A percentile compares a stretch with the other conserved stretches of the same genome.
phyloP scores from a whole-genome alignment of 495 filamentous ascomycete genomes.

The Aspergillus bridgeri region DNA sequence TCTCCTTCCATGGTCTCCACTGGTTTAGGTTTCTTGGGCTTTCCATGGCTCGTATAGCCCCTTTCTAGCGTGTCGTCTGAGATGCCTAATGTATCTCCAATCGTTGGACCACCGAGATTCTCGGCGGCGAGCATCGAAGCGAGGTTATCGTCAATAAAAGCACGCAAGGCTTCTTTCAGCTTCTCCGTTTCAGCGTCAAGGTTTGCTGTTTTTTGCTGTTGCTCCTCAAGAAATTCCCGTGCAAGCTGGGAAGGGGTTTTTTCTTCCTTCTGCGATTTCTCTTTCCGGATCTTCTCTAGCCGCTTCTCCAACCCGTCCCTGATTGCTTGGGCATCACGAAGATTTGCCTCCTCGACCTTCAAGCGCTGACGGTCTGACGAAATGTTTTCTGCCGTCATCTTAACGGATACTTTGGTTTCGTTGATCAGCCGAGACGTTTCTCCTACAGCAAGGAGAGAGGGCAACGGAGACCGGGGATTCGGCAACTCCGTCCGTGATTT shows the following conservation, averaged over 20 bases:
- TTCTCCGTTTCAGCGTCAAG: conserved; percentile 53
- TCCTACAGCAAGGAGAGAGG: conserved; percentile 66
- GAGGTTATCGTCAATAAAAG: conserved; percentile 71
- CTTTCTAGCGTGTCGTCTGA: conserved; percentile 57
- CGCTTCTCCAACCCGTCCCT: conserved; percentile 54
- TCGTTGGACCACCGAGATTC: conserved; percentile 79
- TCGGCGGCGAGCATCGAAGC: conserved; percentile 82
- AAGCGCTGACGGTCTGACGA: conserved; percentile 50
- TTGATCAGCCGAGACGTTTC: conserved; percentile 59
- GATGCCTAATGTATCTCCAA: conserved; percentile 68
- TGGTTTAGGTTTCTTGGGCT: conserved; percentile 58
- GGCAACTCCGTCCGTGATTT: conserved; percentile 62
- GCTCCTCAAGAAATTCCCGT: conserved; percentile 52
- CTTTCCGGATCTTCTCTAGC: conserved; percentile 52
- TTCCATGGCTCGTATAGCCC: conserved; percentile 71
- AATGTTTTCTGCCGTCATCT: conserved; percentile 52
- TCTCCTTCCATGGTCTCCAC: conserved; percentile 36
- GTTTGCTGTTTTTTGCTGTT: conserved; percentile 53
- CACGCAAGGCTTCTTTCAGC: conserved; percentile 60
- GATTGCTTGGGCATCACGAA: conserved; percentile 57
- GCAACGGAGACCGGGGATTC: conserved; percentile 60
- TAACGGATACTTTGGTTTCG: conserved; percentile 58
- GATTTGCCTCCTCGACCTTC: conserved; percentile 55
- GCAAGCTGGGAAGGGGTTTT: conserved; percentile 59
- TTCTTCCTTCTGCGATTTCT: conserved; percentile 49